Evolutionary conservation across 2,329 filamentous ascomycete species (phyloP).

Genomic region (Ophiostoma perfectum): DNA sequence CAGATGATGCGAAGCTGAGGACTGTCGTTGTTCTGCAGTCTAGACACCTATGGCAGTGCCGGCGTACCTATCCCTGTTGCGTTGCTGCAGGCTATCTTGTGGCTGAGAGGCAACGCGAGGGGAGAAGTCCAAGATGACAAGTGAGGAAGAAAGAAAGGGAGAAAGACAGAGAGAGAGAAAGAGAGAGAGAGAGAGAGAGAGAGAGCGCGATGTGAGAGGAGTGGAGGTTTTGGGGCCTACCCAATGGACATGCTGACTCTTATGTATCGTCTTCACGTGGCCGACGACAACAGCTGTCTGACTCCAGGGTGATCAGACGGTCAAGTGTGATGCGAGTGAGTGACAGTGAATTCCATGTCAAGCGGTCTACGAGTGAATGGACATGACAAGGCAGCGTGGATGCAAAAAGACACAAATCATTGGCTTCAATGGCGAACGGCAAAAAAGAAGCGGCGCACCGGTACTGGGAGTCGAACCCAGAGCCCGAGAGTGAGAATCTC

Average conservation of each 20-base stretch:
- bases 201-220: too few species aligned
- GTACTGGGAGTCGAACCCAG: conserved; percentile 30
- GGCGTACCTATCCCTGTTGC: background rate
- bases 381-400: background rate
- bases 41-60: background rate
- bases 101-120: too few species aligned
- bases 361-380: background rate
- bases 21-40: too few species aligned
- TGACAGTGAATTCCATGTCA: background rate
- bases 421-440: background rate
- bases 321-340: background rate
- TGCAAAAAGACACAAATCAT: background rate
- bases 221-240: too few species aligned
- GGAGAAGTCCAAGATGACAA: background rate
- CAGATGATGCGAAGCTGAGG: background rate
- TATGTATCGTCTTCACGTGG: too few species aligned
- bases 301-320: background rate
- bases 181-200: background rate
- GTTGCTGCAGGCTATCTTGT: background rate
- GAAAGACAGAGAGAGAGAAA: background rate
- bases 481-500: conserved; percentile 29
- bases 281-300: too few species aligned
- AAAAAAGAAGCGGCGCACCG: conserved; percentile 22
- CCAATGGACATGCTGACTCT: too few species aligned
- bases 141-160: background rate